Percentiles rank a stretch among this genome's conserved stretches.
phyloP scores from a whole-genome alignment of 2,329 filamentous ascomycete species.

The Cytospora piceicola region DNA sequence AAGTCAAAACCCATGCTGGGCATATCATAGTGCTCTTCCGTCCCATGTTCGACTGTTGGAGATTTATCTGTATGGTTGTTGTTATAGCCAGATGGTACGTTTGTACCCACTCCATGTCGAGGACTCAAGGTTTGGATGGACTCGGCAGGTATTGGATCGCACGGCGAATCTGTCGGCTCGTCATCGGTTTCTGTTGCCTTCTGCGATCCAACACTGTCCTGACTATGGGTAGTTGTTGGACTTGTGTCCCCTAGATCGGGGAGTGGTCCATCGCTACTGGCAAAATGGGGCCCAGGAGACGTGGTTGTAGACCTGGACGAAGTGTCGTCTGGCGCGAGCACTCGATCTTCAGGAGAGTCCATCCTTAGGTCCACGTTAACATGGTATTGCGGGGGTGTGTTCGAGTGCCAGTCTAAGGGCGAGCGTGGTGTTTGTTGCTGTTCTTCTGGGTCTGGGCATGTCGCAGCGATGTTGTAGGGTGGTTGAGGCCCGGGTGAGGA shows the following conservation, averaged over 20 bases:
- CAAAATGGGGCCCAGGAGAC: constrained; percentile 47
- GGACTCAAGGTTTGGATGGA: constrained; percentile 14
- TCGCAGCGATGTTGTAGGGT: constrained; percentile 23
- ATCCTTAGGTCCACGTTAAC: background rate
- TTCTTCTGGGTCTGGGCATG: constrained; percentile 29
- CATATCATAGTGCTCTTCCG: constrained; percentile 41
- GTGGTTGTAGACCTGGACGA: constrained; percentile 47
- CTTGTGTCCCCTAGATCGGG: constrained; percentile 19
- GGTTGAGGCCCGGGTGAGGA: constrained; percentile 27
- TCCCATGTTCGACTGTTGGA: constrained; percentile 32
- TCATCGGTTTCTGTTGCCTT: constrained; percentile 22
- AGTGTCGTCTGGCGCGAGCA: constrained; percentile 2
- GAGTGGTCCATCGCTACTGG: constrained; percentile 29
- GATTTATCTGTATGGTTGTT: background rate
- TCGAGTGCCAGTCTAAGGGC: constrained; percentile 10
- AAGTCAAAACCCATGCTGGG: constrained; percentile 58
- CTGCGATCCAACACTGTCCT: constrained; percentile 7
- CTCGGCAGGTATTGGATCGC: constrained; percentile 9
- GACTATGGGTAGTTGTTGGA: constrained; percentile 10
- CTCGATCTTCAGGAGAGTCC: constrained; percentile 1
- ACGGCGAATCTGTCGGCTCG: constrained; percentile 21
- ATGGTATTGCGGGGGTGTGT: constrained; percentile 4
- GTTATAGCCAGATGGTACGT: background rate
- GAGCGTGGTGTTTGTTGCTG: constrained; percentile 14
- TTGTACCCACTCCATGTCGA: constrained; percentile 28